These are phyloP conservation scores for Thelonectria discophora DNA, from an alignment of 2,329 filamentous ascomycete species.

Conservation along the genomic window DNA sequence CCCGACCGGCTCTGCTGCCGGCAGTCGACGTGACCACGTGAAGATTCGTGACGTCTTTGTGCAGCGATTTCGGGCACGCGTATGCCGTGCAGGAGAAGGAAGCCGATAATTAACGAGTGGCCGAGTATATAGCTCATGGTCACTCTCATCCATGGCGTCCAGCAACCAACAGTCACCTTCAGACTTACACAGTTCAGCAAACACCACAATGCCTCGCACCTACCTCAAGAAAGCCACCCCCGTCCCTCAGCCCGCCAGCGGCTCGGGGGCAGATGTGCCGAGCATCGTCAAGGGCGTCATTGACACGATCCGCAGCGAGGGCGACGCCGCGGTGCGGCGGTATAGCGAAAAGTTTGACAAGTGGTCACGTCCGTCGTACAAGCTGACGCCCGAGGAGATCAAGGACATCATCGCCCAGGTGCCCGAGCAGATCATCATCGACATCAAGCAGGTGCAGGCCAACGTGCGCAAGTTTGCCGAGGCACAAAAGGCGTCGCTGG, in stretches of 20 bases:
- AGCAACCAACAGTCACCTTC: neutral
- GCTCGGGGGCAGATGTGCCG: constrained; percentile 18
- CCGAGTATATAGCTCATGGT: constrained; percentile 11
- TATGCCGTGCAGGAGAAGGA: neutral
- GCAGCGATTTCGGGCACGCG: constrained; percentile 1
- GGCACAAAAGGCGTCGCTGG: constrained; percentile 16
- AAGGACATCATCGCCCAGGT: constrained; percentile 54
- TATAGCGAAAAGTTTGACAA: constrained; percentile 64
- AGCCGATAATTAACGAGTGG: neutral
- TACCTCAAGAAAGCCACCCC: constrained; percentile 22
- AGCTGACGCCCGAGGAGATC: constrained; percentile 56
- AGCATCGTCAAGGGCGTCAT: constrained; percentile 57
- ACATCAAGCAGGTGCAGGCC: constrained; percentile 43
- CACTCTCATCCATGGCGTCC: neutral
- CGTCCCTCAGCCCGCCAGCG: constrained; percentile 8
- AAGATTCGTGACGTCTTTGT: neutral
- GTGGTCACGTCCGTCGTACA: constrained; percentile 60
- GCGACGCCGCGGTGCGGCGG: constrained; percentile 57
- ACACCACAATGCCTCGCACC: constrained; percentile 18
- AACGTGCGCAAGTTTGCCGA: constrained; percentile 29
- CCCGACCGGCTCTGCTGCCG: constrained; percentile 9
- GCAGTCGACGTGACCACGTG: neutral
- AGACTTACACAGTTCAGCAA: neutral
- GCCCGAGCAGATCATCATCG: constrained; percentile 52
- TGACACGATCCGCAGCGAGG: constrained; percentile 54